phyloP scores from a whole-genome alignment of 2,329 filamentous ascomycete genomes.

The Xylariomycetidae sp. region DNA sequence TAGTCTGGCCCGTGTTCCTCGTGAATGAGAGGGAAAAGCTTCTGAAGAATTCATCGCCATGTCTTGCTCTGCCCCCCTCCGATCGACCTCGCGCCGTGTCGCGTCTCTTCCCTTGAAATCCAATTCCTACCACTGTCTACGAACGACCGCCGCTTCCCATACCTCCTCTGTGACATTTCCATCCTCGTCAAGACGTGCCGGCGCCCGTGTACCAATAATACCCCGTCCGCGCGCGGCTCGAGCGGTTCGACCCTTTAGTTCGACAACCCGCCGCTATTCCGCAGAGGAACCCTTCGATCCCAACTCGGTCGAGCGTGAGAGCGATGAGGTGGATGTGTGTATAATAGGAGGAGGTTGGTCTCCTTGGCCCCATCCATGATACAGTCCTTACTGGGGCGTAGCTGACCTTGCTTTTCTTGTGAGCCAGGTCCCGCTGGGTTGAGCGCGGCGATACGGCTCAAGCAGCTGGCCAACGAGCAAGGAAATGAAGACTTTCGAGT shows the following conservation, averaged over 20 bases:
- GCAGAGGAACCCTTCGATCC: conserved; percentile 61
- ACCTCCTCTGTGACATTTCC: conserved; percentile 12
- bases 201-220: conserved; percentile 8
- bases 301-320: conserved; percentile 71
- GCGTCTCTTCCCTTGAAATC: no score
- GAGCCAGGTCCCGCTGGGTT: conserved; percentile 78
- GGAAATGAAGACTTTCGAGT: conserved; percentile 96
- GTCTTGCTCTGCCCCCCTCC: no score
- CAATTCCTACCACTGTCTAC: no score
- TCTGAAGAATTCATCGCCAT: no score
- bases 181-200: conserved; percentile 11
- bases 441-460: conserved; percentile 87
- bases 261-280: conserved; percentile 20
- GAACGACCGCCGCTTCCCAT: no score
- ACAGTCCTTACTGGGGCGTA: no score
- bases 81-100: no score
- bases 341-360: conserved; percentile 79
- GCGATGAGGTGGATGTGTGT: conserved; percentile 91
- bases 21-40: no score
- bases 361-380: conserved; percentile 6
- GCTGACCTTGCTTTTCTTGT: background rate
- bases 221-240: no score
- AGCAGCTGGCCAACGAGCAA: conserved; percentile 90
- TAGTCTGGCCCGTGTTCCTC: no score
- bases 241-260: conserved; percentile 32